Conservation (phyloP, 139 green algal genomes). For the Closterium sp. region DNA sequence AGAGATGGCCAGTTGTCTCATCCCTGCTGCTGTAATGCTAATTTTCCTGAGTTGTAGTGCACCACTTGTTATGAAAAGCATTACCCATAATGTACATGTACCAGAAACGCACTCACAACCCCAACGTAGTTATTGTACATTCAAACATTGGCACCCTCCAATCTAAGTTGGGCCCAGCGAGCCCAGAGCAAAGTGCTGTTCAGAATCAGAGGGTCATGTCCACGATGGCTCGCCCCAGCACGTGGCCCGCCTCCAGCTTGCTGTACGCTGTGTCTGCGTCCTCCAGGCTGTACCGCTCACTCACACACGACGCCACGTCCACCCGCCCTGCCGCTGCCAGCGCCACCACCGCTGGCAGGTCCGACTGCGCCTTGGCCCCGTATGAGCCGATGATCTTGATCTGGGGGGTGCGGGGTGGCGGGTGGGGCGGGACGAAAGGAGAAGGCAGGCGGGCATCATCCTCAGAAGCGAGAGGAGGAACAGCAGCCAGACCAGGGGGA, state of each 20-base stretch:
- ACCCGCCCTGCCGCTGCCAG: conserved; percentile 14
- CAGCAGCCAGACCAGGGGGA: neutral
- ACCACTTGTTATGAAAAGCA: too few species aligned
- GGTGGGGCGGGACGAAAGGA: neutral
- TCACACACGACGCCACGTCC: conserved; percentile 32
- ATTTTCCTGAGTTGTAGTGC: neutral
- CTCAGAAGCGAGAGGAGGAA: neutral
- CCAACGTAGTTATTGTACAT: too few species aligned
- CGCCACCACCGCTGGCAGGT: conserved; percentile 26
- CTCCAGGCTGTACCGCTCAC: neutral
- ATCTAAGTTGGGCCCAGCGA: too few species aligned
- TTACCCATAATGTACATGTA: too few species aligned
- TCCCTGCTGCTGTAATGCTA: neutral
- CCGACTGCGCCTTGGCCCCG: conserved; percentile 16
- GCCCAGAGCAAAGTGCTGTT: too few species aligned
- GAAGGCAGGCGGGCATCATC: neutral
- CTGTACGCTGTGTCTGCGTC: conserved; percentile 9
- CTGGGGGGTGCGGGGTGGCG: neutral
- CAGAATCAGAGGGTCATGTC: conserved; percentile 40
- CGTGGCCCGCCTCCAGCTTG: conserved; percentile 6
- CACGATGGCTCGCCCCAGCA: conserved; percentile 37
- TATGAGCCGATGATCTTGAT: conserved; percentile 44
- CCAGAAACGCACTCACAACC: too few species aligned
- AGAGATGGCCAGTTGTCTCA: neutral
- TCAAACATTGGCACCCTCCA: too few species aligned